Percentiles rank a stretch among this genome's conserved stretches.
Conservation (phyloP, 129 eudicot species). For the Tagetes erecta region DNA sequence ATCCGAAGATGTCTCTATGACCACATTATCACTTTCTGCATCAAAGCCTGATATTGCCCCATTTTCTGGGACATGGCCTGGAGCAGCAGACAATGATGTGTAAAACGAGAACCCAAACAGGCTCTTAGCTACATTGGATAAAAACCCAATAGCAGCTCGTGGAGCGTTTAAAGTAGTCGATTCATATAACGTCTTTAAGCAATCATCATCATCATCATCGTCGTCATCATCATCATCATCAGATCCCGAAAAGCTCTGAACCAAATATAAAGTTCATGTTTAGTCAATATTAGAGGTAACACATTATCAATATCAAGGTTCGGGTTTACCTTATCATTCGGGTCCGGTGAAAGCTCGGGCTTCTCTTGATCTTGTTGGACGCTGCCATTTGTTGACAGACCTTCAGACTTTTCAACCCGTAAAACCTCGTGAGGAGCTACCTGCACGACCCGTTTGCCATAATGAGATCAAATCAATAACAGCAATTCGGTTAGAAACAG, state of each 20-base stretch:
- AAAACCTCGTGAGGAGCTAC: slow-evolving; percentile 73
- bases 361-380: slow-evolving; percentile 37
- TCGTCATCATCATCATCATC: slow-evolving; percentile 29
- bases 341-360: slow-evolving; percentile 31
- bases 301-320: not conserved
- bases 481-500: not conserved
- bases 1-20: slow-evolving; percentile 31
- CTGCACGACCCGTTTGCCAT: slow-evolving; percentile 32
- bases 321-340: slow-evolving; percentile 47
- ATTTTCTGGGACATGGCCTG: slow-evolving; percentile 26
- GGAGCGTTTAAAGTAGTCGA: slow-evolving; percentile 43
- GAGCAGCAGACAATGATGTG: slow-evolving; percentile 33
- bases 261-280: slow-evolving; percentile 10
- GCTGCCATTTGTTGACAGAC: slow-evolving; percentile 34
- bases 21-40: slow-evolving; percentile 36
- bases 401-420: slow-evolving; percentile 61
- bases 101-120: slow-evolving; percentile 52
- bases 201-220: slow-evolving; percentile 33
- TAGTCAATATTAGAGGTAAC: not conserved
- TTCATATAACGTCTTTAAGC: slow-evolving; percentile 33
- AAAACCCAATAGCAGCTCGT: slow-evolving; percentile 59
- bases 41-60: slow-evolving; percentile 17
- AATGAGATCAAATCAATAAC: slow-evolving; percentile 5
- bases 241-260: slow-evolving; percentile 48
- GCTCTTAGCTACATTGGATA: slow-evolving; percentile 49